Evolutionary conservation across 108 stramenopile species (phyloP).

Genomic region (Skeletonema tropicum): DNA sequence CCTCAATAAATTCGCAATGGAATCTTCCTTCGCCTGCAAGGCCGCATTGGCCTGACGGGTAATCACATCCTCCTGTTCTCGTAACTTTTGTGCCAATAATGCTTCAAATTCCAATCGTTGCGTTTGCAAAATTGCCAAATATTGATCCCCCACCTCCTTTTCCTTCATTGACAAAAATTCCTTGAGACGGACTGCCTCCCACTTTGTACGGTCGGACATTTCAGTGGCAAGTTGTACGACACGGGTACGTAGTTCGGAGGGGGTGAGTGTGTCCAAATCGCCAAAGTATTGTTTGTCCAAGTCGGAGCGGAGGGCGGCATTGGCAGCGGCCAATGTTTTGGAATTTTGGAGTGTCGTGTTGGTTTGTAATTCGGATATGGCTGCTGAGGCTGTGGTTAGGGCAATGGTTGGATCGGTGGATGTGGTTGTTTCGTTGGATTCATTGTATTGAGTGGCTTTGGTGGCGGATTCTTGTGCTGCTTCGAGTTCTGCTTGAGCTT

Average conservation of each 20-base stretch:
- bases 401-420: constrained; percentile 16
- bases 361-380: constrained; percentile 41
- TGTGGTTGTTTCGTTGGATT: constrained; percentile 20
- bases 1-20: constrained; percentile 58
- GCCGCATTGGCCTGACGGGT: constrained; percentile 53
- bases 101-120: constrained; percentile 79
- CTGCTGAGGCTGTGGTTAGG: constrained; percentile 10
- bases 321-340: constrained; percentile 22
- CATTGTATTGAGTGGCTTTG: constrained; percentile 31
- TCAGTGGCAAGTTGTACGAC: constrained; percentile 78
- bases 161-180: constrained; percentile 84
- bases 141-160: constrained; percentile 67
- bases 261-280: constrained; percentile 56
- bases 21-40: constrained; percentile 71
- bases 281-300: constrained; percentile 55
- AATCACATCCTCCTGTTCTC: constrained; percentile 66
- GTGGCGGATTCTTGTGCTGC: constrained; percentile 28
- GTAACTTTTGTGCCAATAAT: constrained; percentile 54
- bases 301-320: constrained; percentile 35
- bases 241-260: constrained; percentile 60
- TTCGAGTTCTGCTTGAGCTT: constrained; percentile 34
- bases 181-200: constrained; percentile 85
- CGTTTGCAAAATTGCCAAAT: constrained; percentile 64
- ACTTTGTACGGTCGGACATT: constrained; percentile 81
- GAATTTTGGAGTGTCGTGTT: background rate